Evolutionary conservation across 345 rosid species (phyloP).

Genomic region (Microthlaspi erraticum): DNA sequence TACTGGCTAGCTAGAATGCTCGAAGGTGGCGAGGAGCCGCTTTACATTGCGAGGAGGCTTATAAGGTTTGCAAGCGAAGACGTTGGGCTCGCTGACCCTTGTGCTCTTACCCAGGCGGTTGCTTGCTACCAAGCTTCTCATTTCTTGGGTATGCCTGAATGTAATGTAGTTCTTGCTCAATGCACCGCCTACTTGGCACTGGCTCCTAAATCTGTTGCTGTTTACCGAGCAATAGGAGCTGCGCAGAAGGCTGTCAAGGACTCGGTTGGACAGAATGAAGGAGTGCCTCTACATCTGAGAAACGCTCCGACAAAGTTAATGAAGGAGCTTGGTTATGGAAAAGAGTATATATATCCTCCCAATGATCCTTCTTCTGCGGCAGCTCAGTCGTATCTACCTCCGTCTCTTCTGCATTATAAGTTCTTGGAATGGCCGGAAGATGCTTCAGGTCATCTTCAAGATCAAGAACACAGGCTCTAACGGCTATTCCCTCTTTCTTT

Average conservation of each 20-base stretch:
- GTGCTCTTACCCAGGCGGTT: slow-evolving; percentile 81
- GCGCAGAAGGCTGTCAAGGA: slow-evolving; percentile 74
- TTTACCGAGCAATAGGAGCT: slow-evolving; percentile 67
- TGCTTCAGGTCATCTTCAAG: slow-evolving; percentile 28
- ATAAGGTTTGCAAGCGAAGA: slow-evolving; percentile 89
- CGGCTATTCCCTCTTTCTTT: not conserved
- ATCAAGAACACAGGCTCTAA: slow-evolving; percentile 19
- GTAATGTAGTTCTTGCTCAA: slow-evolving; percentile 78
- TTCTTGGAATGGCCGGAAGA: slow-evolving; percentile 73
- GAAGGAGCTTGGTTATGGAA: slow-evolving; percentile 82
- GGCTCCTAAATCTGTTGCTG: slow-evolving; percentile 77
- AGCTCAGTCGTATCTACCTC: slow-evolving; percentile 63
- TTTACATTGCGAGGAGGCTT: slow-evolving; percentile 80
- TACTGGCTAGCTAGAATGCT: slow-evolving; percentile 89
- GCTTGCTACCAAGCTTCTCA: slow-evolving; percentile 91
- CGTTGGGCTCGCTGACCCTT: slow-evolving; percentile 79
- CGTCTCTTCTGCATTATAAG: slow-evolving; percentile 67
- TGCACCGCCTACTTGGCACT: slow-evolving; percentile 80
- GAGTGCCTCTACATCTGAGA: slow-evolving; percentile 84
- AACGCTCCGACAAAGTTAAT: slow-evolving; percentile 85
- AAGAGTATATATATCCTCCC: slow-evolving; percentile 80
- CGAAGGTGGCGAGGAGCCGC: slow-evolving; percentile 88
- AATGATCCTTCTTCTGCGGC: slow-evolving; percentile 56
- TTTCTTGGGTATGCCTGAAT: slow-evolving; percentile 88
- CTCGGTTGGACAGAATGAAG: slow-evolving; percentile 79